phyloP scores from a whole-genome alignment of 1,284 basidiomycete genomes.

The Puccinia sorghi region DNA sequence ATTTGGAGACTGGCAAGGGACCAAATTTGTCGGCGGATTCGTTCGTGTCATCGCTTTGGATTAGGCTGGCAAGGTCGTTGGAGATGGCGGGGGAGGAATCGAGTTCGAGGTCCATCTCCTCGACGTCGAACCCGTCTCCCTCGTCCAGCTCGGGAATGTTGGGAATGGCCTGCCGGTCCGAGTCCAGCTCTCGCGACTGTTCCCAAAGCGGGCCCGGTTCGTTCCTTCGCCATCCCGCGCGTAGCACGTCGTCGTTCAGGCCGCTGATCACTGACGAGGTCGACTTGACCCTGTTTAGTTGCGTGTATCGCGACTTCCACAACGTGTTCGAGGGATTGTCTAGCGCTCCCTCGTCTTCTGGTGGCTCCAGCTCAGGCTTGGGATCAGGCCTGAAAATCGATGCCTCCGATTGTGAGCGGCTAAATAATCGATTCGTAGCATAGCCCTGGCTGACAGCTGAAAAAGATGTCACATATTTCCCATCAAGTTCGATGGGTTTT shows the following conservation, averaged over 20 bases:
- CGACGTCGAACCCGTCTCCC: slow-evolving; percentile 44
- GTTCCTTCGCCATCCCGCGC: slow-evolving; percentile 48
- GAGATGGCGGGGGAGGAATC: slow-evolving; percentile 20
- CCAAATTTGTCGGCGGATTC: slow-evolving; percentile 18
- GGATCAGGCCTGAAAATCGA: slow-evolving; percentile 34
- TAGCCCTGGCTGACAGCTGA: slow-evolving; percentile 47
- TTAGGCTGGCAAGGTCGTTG: slow-evolving; percentile 12
- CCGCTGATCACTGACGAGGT: slow-evolving; percentile 45
- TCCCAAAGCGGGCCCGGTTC: slow-evolving; percentile 46
- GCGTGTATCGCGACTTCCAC: slow-evolving; percentile 42
- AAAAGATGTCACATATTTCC: not conserved
- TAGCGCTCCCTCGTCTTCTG: slow-evolving; percentile 14
- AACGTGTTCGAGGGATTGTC: slow-evolving; percentile 44
- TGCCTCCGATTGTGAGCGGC: slow-evolving; percentile 44
- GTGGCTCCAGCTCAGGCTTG: slow-evolving; percentile 18
- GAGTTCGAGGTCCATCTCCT: slow-evolving; percentile 33
- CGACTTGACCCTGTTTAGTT: slow-evolving; percentile 40
- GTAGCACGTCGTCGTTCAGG: slow-evolving; percentile 42
- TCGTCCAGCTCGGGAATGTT: slow-evolving; percentile 37
- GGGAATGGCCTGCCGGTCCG: slow-evolving; percentile 22
- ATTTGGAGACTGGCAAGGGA: not conserved
- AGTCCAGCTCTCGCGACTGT: slow-evolving; percentile 35
- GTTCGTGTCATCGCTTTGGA: slow-evolving; percentile 20
- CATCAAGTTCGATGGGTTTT: not conserved
- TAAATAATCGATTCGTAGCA: slow-evolving; percentile 30